These are phyloP conservation scores for Musa schizocarpa DNA, from an alignment of 176 grass and related monocot species.

Conservation along the genomic window DNA sequence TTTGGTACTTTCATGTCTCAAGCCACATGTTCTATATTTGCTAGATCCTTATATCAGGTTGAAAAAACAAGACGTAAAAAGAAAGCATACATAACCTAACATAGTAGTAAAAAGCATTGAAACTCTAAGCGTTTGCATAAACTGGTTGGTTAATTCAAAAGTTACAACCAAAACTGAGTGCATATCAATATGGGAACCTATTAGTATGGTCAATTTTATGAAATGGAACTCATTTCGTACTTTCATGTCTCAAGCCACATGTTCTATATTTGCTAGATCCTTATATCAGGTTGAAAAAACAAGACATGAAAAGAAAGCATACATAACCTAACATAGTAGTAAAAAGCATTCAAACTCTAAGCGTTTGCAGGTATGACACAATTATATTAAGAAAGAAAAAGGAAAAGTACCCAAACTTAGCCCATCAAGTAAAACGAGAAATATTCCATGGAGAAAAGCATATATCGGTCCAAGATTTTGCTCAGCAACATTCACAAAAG, in stretches of 20 bases:
- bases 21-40: neutral
- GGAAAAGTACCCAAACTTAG: conserved; percentile 51
- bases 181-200: too few species aligned
- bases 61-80: neutral
- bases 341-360: neutral
- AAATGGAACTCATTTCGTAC: too few species aligned
- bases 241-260: neutral
- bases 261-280: neutral
- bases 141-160: too few species aligned
- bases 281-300: neutral
- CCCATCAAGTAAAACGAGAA: conserved; percentile 91
- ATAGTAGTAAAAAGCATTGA: neutral
- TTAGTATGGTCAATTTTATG: too few species aligned
- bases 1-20: neutral
- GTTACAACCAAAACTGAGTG: too few species aligned
- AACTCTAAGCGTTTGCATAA: neutral
- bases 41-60: neutral
- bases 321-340: neutral
- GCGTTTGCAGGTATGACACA: neutral
- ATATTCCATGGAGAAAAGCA: conserved; percentile 78
- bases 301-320: neutral
- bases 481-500: conserved; percentile 63
- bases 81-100: neutral
- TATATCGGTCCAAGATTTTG: conserved; percentile 43
- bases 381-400: neutral